Evolutionary conservation across 805 yeast species (phyloP), one percentile per base, ranked within the genome.

Genomic region (Ogataea henricii): DNA sequence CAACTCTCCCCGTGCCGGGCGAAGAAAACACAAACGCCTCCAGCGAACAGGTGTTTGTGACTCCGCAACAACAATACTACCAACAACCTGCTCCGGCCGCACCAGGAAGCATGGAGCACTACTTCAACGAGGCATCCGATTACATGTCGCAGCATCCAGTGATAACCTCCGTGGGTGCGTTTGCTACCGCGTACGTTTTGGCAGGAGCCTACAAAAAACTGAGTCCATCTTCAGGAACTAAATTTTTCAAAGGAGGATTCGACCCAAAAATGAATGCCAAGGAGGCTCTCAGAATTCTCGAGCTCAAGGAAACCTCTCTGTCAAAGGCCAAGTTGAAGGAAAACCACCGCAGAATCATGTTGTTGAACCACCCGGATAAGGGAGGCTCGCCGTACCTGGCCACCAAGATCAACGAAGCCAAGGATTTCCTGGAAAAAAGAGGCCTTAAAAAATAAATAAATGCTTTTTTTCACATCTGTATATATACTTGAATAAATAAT

Each of bases 301-400:
- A 85, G 60, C 72, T 90, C 58, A 83, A 79, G 54, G 94, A 87
- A 64, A 72, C 81, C 30, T 81, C 77, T 18, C 68, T 83, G 60
- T 74, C 79, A 35, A 82, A 79, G 66, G 77, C 82, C 50, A 83
- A 76, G 59, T 73, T 90, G 60, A 85, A 86, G 63, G 89, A 85
- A 52, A 83, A 82, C 50, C 96, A 91, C 64, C 80, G 96, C 69
- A 75, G 74, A 58, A 84, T 90, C 60, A 87, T 91, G 94, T 69
- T 89, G 68, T 79, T 86, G 42, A 91, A 91, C 66, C 97, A 91
- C 64, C 97, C 97, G 9, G 97, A 91, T 71, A 87, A 83, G 64
- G 97, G 97, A 27, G 97, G 97, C 2, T 85, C 95, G 9, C 87
- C 95, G 22, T 89, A 79, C 60, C 66, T 91, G 66, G 96, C 97